These are phyloP conservation scores for Gnetum montanum DNA, from an alignment of 75 land plant species.

Conservation along the genomic window DNA sequence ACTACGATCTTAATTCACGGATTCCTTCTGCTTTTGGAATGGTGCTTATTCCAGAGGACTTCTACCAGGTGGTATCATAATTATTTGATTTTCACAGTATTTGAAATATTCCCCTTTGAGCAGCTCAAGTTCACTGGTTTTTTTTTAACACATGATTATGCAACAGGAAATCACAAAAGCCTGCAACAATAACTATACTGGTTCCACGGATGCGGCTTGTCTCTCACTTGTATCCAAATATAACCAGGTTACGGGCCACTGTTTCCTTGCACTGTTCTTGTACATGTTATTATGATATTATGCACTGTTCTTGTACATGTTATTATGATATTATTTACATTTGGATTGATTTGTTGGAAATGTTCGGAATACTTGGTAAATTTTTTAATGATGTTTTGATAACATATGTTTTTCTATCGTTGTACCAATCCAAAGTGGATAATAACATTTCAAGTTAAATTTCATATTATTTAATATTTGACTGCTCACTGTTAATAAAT, in stretches of 20 bases:
- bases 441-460: neutral
- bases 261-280: too few species aligned
- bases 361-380: too few species aligned
- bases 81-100: neutral
- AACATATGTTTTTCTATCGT: too few species aligned
- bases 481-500: too few species aligned
- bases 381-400: too few species aligned
- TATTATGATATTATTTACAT: too few species aligned
- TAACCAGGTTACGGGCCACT: too few species aligned
- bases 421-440: too few species aligned
- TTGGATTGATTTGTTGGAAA: too few species aligned
- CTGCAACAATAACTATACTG: constrained; percentile 26
- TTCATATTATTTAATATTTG: neutral
- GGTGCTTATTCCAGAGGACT: constrained; percentile 48
- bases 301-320: too few species aligned
- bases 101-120: neutral
- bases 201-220: constrained; percentile 18
- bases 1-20: constrained; percentile 23
- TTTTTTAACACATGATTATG: constrained; percentile 3
- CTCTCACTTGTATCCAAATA: too few species aligned
- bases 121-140: neutral
- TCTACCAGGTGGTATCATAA: constrained; percentile 30
- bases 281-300: too few species aligned
- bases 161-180: constrained; percentile 11
- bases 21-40: constrained; percentile 45